Evolutionary conservation across 2,329 filamentous ascomycete genomes (phyloP).

Genomic region (Chaetoscypha palmicola): DNA sequence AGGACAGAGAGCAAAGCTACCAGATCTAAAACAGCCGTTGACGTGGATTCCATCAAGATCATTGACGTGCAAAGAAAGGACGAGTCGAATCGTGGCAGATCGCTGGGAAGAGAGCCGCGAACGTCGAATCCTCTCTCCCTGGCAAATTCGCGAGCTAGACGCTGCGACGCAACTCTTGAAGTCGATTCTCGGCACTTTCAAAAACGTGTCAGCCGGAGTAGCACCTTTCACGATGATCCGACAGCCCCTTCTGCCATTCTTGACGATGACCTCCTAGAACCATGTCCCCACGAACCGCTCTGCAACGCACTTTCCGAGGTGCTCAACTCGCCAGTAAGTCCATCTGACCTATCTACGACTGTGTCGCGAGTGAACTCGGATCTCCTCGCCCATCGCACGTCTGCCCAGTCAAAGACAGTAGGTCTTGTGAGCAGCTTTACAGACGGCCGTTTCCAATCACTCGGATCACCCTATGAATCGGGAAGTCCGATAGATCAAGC

Average conservation of each 20-base stretch:
- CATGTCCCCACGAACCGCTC: constrained; percentile 20
- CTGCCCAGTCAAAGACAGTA: too few relatives aligned
- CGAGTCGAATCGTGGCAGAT: constrained; percentile 22
- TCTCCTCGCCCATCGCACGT: not conserved
- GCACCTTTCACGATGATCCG: constrained; percentile 26
- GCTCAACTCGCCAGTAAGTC: constrained; percentile 11
- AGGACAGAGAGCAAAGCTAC: too few relatives aligned
- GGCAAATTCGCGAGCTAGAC: constrained; percentile 22
- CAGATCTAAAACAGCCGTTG: not conserved
- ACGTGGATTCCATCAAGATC: not conserved
- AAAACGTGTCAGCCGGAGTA: constrained; percentile 24
- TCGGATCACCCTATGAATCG: not conserved
- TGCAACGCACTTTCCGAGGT: constrained; percentile 24
- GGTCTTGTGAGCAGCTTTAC: not conserved
- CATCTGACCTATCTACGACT: not conserved
- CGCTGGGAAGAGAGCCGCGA: constrained; percentile 16
- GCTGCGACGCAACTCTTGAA: constrained; percentile 22
- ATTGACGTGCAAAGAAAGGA: constrained; percentile 14
- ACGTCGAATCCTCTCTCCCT: constrained; percentile 21
- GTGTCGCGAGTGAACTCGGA: constrained; percentile 1
- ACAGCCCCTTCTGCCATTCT: constrained; percentile 23
- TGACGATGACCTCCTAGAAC: constrained; percentile 28
- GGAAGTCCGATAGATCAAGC: not conserved
- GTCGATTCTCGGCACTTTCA: constrained; percentile 21
- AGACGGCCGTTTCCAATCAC: not conserved